These are phyloP conservation scores for Emergomyces orientalis DNA, from an alignment of 2,329 filamentous ascomycete species.

Conservation along the genomic window DNA sequence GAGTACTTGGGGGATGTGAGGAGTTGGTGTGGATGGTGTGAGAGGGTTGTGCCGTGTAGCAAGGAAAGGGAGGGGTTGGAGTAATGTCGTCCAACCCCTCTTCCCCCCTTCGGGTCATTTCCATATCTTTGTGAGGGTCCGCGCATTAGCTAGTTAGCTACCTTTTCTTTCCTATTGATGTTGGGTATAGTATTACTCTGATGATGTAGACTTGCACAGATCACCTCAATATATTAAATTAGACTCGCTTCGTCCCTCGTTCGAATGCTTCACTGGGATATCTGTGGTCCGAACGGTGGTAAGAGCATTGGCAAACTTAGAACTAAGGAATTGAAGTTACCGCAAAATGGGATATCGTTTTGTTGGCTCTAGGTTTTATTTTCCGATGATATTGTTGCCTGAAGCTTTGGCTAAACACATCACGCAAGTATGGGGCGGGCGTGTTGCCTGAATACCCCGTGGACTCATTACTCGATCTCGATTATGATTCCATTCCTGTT, in stretches of 20 bases:
- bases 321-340: background rate
- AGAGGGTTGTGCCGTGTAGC: slow-evolving; percentile 57
- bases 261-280: background rate
- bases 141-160: background rate
- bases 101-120: background rate
- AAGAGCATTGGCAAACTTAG: background rate
- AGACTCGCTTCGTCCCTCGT: background rate
- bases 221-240: background rate
- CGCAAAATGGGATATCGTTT: no score
- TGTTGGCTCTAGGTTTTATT: no score
- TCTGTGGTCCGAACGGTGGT: background rate
- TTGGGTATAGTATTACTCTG: background rate
- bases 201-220: background rate
- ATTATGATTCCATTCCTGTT: background rate
- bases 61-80: slow-evolving; percentile 29
- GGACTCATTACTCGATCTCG: no score
- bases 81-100: background rate
- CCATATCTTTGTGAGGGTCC: background rate
- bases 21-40: slow-evolving; percentile 92
- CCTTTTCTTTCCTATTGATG: background rate
- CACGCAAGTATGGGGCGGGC: no score
- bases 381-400: no score
- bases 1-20: slow-evolving; percentile 61
- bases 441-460: no score
- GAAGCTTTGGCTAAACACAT: no score